These are phyloP conservation scores for Cicer chorassanicum DNA, from an alignment of 306 rosid genomes.

Conservation along the genomic window DNA sequence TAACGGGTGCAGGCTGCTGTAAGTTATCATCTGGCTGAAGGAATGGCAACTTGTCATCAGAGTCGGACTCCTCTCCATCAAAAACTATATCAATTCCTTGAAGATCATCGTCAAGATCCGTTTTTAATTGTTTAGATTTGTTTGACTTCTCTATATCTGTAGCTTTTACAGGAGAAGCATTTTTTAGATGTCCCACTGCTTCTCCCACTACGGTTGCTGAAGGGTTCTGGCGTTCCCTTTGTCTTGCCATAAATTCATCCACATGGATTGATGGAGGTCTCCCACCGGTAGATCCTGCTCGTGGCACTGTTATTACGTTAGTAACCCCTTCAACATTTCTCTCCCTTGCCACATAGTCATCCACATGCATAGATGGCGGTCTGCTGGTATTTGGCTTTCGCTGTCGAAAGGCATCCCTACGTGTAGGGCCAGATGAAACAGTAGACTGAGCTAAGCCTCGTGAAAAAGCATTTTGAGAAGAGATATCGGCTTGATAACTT, in stretches of 20 bases:
- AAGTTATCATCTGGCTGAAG: slow-evolving; percentile 89
- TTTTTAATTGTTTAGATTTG: slow-evolving; percentile 78
- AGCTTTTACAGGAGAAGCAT: slow-evolving; percentile 58
- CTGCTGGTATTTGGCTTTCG: slow-evolving; percentile 99
- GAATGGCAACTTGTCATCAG: slow-evolving; percentile 91
- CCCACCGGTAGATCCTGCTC: slow-evolving; percentile 91
- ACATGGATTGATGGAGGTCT: slow-evolving; percentile 98
- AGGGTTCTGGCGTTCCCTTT: slow-evolving; percentile 96
- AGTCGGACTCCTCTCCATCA: slow-evolving; percentile 91
- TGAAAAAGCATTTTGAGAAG: slow-evolving; percentile 67
- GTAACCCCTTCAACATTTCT: slow-evolving; percentile 79
- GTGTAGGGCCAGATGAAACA: slow-evolving; percentile 83
- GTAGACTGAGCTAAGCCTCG: slow-evolving; percentile 67
- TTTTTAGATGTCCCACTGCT: slow-evolving; percentile 63
- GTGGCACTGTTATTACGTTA: slow-evolving; percentile 80
- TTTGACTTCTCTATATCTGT: slow-evolving; percentile 68
- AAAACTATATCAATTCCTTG: slow-evolving; percentile 96
- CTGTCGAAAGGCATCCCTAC: slow-evolving; percentile 94
- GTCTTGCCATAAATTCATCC: slow-evolving; percentile 98
- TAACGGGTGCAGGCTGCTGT: slow-evolving; percentile 77
- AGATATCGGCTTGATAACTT: slow-evolving; percentile 63
- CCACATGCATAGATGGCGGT: slow-evolving; percentile 99
- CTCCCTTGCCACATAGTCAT: slow-evolving; percentile 97
- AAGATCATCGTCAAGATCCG: slow-evolving; percentile 92
- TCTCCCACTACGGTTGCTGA: slow-evolving; percentile 75